Evolutionary conservation across 2,329 filamentous ascomycete genomes (phyloP).

Genomic region (Samsoniella hepiali): DNA sequence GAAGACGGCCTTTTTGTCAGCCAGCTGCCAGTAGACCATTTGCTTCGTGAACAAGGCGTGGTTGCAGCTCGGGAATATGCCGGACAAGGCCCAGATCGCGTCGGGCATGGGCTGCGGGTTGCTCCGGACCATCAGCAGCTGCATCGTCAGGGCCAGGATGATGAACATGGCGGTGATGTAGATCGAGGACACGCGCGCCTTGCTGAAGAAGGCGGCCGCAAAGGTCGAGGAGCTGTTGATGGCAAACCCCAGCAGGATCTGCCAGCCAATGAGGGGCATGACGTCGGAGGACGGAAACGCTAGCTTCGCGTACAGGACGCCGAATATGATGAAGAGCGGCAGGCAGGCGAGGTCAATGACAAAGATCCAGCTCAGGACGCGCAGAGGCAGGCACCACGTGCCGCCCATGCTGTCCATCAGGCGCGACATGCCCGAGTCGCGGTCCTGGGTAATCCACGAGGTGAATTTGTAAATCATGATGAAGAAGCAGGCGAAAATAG

Average conservation of each 20-base stretch:
- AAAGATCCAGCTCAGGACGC: conserved; percentile 29
- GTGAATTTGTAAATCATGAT: conserved; percentile 18
- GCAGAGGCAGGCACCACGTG: conserved; percentile 22
- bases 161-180: conserved; percentile 30
- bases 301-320: conserved; percentile 16
- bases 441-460: conserved; percentile 28
- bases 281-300: background rate
- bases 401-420: conserved; percentile 46
- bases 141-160: conserved; percentile 24
- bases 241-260: conserved; percentile 46
- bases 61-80: conserved; percentile 27
- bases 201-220: conserved; percentile 36
- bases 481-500: conserved; percentile 16
- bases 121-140: background rate
- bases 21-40: conserved; percentile 25
- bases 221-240: conserved; percentile 66
- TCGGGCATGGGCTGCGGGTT: background rate
- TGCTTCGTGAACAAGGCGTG: conserved; percentile 26
- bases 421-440: conserved; percentile 32
- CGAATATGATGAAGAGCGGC: conserved; percentile 42
- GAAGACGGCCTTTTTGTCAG: conserved; percentile 15
- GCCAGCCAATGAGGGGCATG: conserved; percentile 34
- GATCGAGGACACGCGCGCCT: conserved; percentile 30
- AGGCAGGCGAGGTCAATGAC: conserved; percentile 27
- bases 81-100: conserved; percentile 17